These are phyloP conservation scores for Aschersonia sp. DNA, from an alignment of 2,329 filamentous ascomycete species.

Conservation along the genomic window DNA sequence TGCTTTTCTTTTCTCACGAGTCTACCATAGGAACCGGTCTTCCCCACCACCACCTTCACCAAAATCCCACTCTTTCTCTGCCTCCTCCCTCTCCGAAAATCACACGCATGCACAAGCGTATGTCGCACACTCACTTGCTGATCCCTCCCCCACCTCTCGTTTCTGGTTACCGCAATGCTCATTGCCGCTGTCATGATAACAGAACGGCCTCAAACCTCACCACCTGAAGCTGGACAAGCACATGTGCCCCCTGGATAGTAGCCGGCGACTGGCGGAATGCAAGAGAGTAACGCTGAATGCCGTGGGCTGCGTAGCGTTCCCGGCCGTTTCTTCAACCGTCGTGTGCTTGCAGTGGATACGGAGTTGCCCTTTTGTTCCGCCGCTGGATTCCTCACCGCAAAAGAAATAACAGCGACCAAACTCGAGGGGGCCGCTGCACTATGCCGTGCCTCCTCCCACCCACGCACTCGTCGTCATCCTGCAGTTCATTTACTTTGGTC, in stretches of 20 bases:
- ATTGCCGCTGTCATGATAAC: background rate
- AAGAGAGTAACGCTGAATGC: background rate
- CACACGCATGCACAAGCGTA: background rate
- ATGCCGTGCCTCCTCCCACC: background rate
- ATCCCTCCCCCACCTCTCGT: background rate
- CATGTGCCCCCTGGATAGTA: background rate
- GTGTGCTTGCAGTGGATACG: background rate
- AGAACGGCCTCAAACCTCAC: background rate
- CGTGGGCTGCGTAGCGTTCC: background rate
- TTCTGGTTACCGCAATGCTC: background rate
- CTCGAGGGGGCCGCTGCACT: background rate
- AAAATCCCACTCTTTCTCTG: background rate
- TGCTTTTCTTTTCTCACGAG: background rate
- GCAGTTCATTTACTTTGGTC: background rate
- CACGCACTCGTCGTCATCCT: background rate
- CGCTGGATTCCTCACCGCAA: background rate
- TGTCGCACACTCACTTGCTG: background rate
- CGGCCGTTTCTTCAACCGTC: background rate
- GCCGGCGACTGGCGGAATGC: background rate
- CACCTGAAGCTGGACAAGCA: background rate
- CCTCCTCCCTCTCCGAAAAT: background rate
- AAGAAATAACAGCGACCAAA: background rate
- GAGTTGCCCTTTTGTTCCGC: background rate
- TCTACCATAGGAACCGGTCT: background rate
- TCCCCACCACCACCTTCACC: background rate